Evolutionary conservation across 495 filamentous ascomycete genomes (phyloP).

Genomic region (Hamigera avellanea): DNA sequence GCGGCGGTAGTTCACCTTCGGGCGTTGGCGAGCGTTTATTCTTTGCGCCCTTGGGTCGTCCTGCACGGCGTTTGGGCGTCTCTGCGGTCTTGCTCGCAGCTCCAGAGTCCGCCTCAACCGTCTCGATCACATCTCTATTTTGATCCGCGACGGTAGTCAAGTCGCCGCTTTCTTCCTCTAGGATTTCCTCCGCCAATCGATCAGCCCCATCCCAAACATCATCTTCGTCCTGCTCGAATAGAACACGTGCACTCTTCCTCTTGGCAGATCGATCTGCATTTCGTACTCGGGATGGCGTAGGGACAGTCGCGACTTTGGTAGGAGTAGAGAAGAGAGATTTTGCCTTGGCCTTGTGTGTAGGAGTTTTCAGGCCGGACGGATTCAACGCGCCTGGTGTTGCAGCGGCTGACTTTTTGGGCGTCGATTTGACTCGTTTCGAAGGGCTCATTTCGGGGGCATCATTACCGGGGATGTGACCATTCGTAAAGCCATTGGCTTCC

Average conservation of each 20-base stretch:
- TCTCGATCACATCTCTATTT: slow-evolving; percentile 27
- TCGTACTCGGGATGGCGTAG: slow-evolving; percentile 45
- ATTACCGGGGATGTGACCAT: slow-evolving; percentile 16
- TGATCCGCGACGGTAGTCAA: slow-evolving; percentile 10
- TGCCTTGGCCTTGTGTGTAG: slow-evolving; percentile 30
- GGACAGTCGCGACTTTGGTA: slow-evolving; percentile 16
- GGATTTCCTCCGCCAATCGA: slow-evolving; percentile 60
- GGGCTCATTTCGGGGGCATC: slow-evolving; percentile 17
- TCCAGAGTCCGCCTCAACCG: slow-evolving; percentile 20
- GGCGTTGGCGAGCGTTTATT: slow-evolving; percentile 70
- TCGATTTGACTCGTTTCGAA: slow-evolving; percentile 19
- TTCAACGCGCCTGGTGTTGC: slow-evolving; percentile 20
- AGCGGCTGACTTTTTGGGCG: slow-evolving; percentile 27
- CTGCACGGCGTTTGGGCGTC: slow-evolving; percentile 45
- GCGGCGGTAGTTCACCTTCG: slow-evolving; percentile 63
- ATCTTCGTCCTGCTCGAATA: slow-evolving; percentile 64
- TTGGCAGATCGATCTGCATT: slow-evolving; percentile 76
- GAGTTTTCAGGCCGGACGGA: slow-evolving; percentile 32
- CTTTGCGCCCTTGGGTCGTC: slow-evolving; percentile 45
- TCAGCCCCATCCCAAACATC: slow-evolving; percentile 67
- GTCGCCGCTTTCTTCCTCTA: slow-evolving; percentile 32
- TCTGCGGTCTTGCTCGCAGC: slow-evolving; percentile 21
- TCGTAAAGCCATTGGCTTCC: slow-evolving; percentile 16
- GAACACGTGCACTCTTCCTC: slow-evolving; percentile 66
- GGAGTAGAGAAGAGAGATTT: slow-evolving; percentile 30